Evolutionary conservation across 768 basidiomycete genomes (phyloP).

Genomic region (Lactarius psammicola): DNA sequence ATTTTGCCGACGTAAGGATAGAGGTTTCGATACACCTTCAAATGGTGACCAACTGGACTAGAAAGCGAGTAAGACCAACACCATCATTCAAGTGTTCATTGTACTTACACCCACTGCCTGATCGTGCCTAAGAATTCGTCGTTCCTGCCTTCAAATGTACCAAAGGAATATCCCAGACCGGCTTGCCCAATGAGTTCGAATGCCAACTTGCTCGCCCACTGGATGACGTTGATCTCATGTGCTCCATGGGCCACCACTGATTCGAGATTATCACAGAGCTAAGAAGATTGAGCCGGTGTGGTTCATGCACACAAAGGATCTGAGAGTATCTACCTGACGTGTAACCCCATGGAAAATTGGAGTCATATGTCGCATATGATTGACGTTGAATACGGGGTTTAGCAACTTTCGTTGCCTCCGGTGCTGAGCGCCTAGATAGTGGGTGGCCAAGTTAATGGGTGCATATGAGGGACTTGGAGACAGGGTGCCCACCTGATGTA

Average conservation of each 20-base stretch:
- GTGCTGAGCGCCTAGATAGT: neutral
- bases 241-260: neutral
- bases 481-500: neutral
- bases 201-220: constrained; percentile 6
- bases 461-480: neutral
- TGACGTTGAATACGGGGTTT: constrained; percentile 8
- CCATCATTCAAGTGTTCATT: neutral
- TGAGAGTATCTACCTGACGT: neutral
- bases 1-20: neutral
- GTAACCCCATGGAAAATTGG: constrained; percentile 10
- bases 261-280: constrained; percentile 7
- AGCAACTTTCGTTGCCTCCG: neutral
- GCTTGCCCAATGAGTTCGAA: constrained; percentile 17
- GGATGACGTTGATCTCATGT: constrained; percentile 4
- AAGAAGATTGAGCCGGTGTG: neutral
- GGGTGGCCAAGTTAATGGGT: neutral
- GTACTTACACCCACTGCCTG: constrained; percentile 1
- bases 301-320: no score
- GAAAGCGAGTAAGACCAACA: neutral
- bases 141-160: constrained; percentile 28
- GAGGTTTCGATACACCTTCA: neutral
- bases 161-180: constrained; percentile 15
- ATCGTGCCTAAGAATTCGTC: constrained; percentile 33
- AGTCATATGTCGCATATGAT: constrained; percentile 8
- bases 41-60: neutral